phyloP scores from a whole-genome alignment of 768 basidiomycete genomes.

The Mycena capillaripes region DNA sequence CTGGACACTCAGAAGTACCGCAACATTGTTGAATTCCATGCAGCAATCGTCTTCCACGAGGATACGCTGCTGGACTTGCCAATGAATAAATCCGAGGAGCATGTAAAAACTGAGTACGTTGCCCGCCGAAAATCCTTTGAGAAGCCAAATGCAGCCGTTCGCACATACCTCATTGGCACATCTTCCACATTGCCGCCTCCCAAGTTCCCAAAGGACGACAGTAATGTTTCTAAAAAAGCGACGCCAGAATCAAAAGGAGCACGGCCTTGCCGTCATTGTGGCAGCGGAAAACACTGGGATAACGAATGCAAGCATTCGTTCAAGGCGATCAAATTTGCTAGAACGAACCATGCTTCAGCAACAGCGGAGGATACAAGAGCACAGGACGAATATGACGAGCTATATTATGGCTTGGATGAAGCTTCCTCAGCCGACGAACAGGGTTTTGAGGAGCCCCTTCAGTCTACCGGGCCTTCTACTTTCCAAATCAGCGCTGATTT shows the following conservation, averaged over 20 bases:
- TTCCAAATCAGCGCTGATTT: not conserved
- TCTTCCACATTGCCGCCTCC: not conserved
- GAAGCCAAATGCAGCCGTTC: not conserved
- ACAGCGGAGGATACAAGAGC: slow-evolving; percentile 23
- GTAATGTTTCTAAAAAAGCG: not conserved
- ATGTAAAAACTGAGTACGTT: not conserved
- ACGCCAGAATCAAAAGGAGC: not conserved
- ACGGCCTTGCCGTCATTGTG: not conserved
- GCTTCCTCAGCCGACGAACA: slow-evolving; percentile 27
- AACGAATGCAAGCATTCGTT: slow-evolving; percentile 46
- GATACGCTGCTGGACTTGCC: not conserved
- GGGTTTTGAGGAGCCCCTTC: slow-evolving; percentile 37
- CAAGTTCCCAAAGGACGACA: not conserved
- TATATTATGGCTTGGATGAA: slow-evolving; percentile 30
- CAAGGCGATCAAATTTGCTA: slow-evolving; percentile 34
- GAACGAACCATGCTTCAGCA: not conserved
- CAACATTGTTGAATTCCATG: not conserved
- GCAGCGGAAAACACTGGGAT: too few relatives aligned
- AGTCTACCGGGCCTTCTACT: not conserved
- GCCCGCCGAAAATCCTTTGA: not conserved
- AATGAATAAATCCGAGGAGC: not conserved
- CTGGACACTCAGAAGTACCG: not conserved
- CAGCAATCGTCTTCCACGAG: not conserved
- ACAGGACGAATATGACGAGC: slow-evolving; percentile 45
- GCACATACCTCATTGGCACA: not conserved